phyloP scores from a whole-genome alignment of 257 asterid genomes.

The Solanum peruvianum region DNA sequence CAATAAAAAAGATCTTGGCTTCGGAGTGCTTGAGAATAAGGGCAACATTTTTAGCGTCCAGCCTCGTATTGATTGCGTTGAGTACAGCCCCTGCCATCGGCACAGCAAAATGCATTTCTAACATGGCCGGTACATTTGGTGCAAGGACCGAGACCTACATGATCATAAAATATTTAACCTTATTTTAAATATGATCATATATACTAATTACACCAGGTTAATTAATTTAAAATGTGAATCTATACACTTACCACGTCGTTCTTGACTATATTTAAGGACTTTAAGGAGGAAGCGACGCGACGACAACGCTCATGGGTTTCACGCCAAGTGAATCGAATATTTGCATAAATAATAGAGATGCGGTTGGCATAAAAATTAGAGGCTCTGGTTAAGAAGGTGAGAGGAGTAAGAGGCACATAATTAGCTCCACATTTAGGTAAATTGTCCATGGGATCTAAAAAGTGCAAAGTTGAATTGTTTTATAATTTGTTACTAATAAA shows the following conservation, averaged over 20 bases:
- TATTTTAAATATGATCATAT: not conserved
- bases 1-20: slow-evolving; percentile 59
- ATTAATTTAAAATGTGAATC: no score
- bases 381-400: slow-evolving; percentile 66
- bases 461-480: not conserved
- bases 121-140: slow-evolving; percentile 69
- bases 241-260: slow-evolving; percentile 50
- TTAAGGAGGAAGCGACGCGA: slow-evolving; percentile 72
- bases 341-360: slow-evolving; percentile 39
- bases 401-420: slow-evolving; percentile 59
- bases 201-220: no score
- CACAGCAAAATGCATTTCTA: slow-evolving; percentile 89
- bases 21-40: slow-evolving; percentile 63
- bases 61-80: slow-evolving; percentile 69
- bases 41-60: slow-evolving; percentile 50
- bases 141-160: slow-evolving; percentile 77
- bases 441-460: slow-evolving; percentile 25
- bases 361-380: slow-evolving; percentile 42
- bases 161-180: not conserved
- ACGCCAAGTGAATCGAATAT: slow-evolving; percentile 50
- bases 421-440: slow-evolving; percentile 65
- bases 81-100: slow-evolving; percentile 97
- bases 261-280: slow-evolving; percentile 31
- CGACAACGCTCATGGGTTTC: slow-evolving; percentile 60
- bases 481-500: not conserved